These are phyloP conservation scores for Coffea eugenioides DNA, from an alignment of 257 asterid genomes.

Conservation along the genomic window DNA sequence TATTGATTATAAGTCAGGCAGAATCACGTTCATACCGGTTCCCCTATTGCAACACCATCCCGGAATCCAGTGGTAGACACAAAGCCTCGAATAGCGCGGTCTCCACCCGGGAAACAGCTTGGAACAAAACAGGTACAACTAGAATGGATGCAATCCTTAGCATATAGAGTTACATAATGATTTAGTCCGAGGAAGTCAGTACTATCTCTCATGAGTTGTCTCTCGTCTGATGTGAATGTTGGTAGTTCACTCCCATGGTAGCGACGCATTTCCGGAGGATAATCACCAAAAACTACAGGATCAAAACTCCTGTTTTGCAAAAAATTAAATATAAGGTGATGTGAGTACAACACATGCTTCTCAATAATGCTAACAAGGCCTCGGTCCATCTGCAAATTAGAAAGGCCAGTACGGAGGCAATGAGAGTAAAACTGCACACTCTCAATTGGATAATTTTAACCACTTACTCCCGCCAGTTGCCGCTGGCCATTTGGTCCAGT, in stretches of 20 bases:
- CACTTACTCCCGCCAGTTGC: no score
- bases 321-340: not conserved
- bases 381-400: no score
- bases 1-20: not conserved
- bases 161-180: conserved; percentile 65
- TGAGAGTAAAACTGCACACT: not conserved
- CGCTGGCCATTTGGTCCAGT: no score
- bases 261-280: conserved; percentile 70
- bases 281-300: conserved; percentile 68
- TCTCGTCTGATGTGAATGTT: conserved; percentile 55
- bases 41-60: conserved; percentile 75
- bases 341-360: not conserved
- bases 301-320: conserved; percentile 57
- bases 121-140: conserved; percentile 43
- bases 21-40: conserved; percentile 38
- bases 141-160: conserved; percentile 58
- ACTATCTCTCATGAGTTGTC: conserved; percentile 43
- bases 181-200: conserved; percentile 79
- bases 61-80: conserved; percentile 35
- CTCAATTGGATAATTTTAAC: not conserved
- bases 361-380: conserved; percentile 24
- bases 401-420: no score
- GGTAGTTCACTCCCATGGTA: conserved; percentile 51
- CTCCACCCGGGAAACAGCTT: conserved; percentile 42
- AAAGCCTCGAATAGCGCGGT: conserved; percentile 62